Percentiles rank a stretch among this genome's conserved stretches.
phyloP scores from a whole-genome alignment of 164 flowering plant species.

The Protea cynaroides region DNA sequence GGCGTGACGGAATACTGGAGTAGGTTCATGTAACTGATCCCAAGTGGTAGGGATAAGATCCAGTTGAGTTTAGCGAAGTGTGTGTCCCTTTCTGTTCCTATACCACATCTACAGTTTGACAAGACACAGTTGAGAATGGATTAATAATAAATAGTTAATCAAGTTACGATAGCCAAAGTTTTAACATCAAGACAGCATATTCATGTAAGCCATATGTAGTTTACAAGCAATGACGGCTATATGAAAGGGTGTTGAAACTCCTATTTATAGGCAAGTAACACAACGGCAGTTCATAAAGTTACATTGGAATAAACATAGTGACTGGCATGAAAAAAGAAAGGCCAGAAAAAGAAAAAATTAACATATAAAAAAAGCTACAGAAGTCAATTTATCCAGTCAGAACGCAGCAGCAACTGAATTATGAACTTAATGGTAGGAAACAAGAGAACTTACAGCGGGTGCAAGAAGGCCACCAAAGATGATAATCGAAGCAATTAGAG shows the following conservation, averaged over 20 bases:
- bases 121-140: neutral
- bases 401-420: neutral
- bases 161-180: neutral
- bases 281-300: neutral
- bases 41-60: too few relatives aligned
- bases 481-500: slow-evolving; percentile 81
- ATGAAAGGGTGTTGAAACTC: too few relatives aligned
- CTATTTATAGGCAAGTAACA: neutral
- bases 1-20: too few relatives aligned
- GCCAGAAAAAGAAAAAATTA: neutral
- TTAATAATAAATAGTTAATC: too few relatives aligned
- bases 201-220: neutral
- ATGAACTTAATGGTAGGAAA: neutral
- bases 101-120: neutral
- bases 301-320: neutral
- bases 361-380: neutral
- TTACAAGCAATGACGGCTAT: neutral
- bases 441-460: slow-evolving; percentile 65
- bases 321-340: neutral
- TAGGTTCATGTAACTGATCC: too few relatives aligned
- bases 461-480: slow-evolving; percentile 95
- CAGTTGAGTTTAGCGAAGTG: too few relatives aligned
- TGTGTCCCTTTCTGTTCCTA: too few relatives aligned
- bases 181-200: neutral
- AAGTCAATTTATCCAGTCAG: too few relatives aligned